A percentile compares a stretch with the other conserved stretches of the same genome.
phyloP scores from a whole-genome alignment of 345 rosid species.

The Populus ilicifolia region DNA sequence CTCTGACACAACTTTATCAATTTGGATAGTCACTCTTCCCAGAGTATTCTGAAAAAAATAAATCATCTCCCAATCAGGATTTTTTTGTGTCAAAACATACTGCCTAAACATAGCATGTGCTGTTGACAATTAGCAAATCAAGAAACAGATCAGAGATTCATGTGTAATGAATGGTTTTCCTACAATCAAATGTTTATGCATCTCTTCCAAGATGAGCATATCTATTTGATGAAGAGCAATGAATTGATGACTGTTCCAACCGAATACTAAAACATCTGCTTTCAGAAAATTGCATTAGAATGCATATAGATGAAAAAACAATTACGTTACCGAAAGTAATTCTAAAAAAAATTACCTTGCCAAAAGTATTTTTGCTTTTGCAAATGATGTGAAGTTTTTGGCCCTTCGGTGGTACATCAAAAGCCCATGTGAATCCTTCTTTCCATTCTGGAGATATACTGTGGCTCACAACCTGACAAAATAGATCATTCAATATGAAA shows the following conservation, averaged over 20 bases:
- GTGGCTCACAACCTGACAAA: conserved; percentile 62
- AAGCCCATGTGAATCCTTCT: conserved; percentile 85
- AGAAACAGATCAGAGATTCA: background rate
- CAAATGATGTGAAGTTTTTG: conserved; percentile 86
- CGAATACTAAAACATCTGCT: background rate
- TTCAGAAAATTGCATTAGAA: background rate
- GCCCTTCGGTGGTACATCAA: conserved; percentile 91
- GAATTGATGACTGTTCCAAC: background rate
- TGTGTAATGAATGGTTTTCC: background rate
- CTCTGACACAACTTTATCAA: conserved; percentile 80
- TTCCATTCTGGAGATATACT: conserved; percentile 75
- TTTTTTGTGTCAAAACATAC: background rate
- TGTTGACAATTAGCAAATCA: background rate
- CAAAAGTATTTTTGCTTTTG: conserved; percentile 87
- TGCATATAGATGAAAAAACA: background rate
- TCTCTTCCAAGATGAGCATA: too few relatives aligned
- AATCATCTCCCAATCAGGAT: conserved; percentile 9
- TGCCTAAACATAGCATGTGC: background rate
- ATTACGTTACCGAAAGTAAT: conserved; percentile 76
- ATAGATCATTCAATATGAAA: conserved; percentile 4
- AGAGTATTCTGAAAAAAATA: conserved; percentile 57
- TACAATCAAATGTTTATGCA: too few relatives aligned
- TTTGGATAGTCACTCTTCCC: conserved; percentile 80
- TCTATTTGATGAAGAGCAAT: background rate
- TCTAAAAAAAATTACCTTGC: conserved; percentile 50